These are phyloP conservation scores for Epichloe coenophiala DNA, from an alignment of 2,329 filamentous ascomycete species.

Conservation along the genomic window DNA sequence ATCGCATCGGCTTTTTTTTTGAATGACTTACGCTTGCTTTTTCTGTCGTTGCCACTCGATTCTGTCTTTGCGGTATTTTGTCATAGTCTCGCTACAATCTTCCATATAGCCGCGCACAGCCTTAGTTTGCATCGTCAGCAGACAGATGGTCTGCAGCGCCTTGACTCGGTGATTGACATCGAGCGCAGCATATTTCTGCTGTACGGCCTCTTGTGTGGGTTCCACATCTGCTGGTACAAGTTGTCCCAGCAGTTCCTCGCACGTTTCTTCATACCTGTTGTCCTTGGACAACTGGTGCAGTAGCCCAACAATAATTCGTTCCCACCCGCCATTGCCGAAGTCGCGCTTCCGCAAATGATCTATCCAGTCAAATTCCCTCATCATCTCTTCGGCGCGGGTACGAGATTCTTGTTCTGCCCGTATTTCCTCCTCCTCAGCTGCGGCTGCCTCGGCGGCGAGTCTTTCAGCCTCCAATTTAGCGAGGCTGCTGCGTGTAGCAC, in stretches of 20 bases:
- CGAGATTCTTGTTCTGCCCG: constrained; percentile 34
- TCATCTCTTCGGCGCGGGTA: constrained; percentile 64
- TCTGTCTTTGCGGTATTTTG: constrained; percentile 85
- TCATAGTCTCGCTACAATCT: constrained; percentile 88
- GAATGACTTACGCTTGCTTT: constrained; percentile 47
- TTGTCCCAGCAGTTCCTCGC: constrained; percentile 65
- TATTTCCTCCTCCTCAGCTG: constrained; percentile 35
- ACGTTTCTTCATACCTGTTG: constrained; percentile 53
- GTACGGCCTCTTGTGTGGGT: constrained; percentile 61
- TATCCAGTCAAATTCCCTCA: constrained; percentile 68
- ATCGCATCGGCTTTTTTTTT: constrained; percentile 1
- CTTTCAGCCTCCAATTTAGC: constrained; percentile 67
- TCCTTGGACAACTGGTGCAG: constrained; percentile 73
- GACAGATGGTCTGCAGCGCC: constrained; percentile 72
- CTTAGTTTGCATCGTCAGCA: constrained; percentile 76
- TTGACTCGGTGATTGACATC: constrained; percentile 73
- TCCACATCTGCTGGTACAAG: constrained; percentile 70
- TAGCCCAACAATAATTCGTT: constrained; percentile 76
- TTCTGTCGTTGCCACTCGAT: constrained; percentile 79
- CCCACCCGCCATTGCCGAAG: constrained; percentile 82
- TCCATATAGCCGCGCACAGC: constrained; percentile 81
- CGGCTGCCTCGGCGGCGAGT: constrained; percentile 45
- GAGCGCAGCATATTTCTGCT: constrained; percentile 56
- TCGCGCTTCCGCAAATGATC: constrained; percentile 71
- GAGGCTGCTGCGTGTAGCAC: constrained; percentile 75